These are phyloP conservation scores for Fragaria ananassa DNA, from an alignment of 306 rosid species.

Conservation along the genomic window DNA sequence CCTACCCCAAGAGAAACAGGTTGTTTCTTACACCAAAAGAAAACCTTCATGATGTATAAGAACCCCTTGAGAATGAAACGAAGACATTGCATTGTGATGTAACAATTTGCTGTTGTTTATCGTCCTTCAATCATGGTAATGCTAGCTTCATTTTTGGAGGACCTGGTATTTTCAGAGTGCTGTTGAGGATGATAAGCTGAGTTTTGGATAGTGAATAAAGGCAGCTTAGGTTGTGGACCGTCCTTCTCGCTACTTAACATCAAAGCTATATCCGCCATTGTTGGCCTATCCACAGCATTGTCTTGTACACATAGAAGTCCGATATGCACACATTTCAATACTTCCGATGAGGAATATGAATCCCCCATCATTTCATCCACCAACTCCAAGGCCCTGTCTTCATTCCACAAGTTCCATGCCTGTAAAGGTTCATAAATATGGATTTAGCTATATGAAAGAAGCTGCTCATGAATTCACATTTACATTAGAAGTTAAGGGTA, in stretches of 20 bases:
- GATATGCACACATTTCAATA: slow-evolving; percentile 14
- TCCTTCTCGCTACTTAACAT: slow-evolving; percentile 22
- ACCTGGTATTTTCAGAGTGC: neutral
- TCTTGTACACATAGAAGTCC: slow-evolving; percentile 30
- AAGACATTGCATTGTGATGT: neutral
- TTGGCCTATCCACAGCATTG: slow-evolving; percentile 21
- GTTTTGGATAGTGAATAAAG: slow-evolving; percentile 6
- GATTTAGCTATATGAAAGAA: no score
- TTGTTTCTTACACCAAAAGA: neutral
- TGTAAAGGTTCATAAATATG: no score
- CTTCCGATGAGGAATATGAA: neutral
- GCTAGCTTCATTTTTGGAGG: slow-evolving; percentile 19
- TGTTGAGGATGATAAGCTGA: neutral
- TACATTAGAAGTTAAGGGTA: neutral
- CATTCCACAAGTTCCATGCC: slow-evolving; percentile 19
- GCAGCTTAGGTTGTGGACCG: slow-evolving; percentile 26
- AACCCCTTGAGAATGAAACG: neutral
- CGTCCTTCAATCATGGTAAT: slow-evolving; percentile 1
- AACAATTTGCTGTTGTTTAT: neutral
- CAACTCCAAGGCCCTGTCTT: slow-evolving; percentile 7
- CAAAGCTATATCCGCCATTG: slow-evolving; percentile 19
- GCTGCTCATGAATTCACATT: neutral
- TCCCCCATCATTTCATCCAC: slow-evolving; percentile 11
- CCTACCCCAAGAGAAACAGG: neutral
- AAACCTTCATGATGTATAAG: neutral